phyloP scores from a whole-genome alignment of 148 eudicot genomes.

The Dysphania ambrosioides region DNA sequence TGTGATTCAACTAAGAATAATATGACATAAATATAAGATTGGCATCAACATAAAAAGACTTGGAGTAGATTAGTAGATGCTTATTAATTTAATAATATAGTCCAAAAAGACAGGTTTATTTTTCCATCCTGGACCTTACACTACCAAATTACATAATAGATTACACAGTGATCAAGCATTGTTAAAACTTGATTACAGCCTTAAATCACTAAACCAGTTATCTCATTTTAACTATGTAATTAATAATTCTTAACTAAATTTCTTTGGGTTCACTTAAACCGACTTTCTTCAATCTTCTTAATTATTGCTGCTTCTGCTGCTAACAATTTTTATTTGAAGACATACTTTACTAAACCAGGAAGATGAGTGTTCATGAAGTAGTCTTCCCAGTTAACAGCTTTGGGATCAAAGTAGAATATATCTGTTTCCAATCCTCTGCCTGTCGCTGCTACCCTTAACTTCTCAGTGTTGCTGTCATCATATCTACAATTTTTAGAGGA shows the following conservation, averaged over 20 bases:
- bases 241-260: background rate
- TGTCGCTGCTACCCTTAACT: conserved; percentile 33
- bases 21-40: too few relatives aligned
- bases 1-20: too few relatives aligned
- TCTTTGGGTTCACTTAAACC: background rate
- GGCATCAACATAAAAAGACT: too few relatives aligned
- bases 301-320: background rate
- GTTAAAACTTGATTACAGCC: background rate
- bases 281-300: background rate
- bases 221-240: background rate
- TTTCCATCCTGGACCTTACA: background rate
- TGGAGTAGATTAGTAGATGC: too few relatives aligned
- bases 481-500: conserved; percentile 24
- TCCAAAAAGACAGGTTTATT: background rate
- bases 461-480: conserved; percentile 52
- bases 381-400: conserved; percentile 47
- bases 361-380: conserved; percentile 48
- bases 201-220: background rate
- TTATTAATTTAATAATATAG: too few relatives aligned
- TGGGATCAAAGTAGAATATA: conserved; percentile 55
- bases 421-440: conserved; percentile 31
- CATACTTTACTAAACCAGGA: conserved; percentile 43
- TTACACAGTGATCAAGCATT: background rate
- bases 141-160: background rate
- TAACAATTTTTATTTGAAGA: conserved; percentile 28